Conservation (phyloP, 352 stramenopile genomes). For the Aphanomyces cochlioides region DNA sequence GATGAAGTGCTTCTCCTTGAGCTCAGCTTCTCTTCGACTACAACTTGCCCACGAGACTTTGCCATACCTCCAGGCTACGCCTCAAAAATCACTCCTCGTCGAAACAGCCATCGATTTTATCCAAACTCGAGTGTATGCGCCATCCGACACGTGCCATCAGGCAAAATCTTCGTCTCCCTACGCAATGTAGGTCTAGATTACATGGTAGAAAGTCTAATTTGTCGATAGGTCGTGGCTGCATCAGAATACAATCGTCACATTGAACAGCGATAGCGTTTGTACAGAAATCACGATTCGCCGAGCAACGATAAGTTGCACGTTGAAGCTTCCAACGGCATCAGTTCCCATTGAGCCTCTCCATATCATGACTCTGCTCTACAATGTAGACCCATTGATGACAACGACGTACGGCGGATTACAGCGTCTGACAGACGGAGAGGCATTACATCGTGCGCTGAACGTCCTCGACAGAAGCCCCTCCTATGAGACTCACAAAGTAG, state of each 20-base stretch:
- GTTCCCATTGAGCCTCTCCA: constrained; percentile 51
- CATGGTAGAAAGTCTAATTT: neutral
- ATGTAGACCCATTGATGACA: constrained; percentile 37
- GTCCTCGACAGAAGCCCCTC: constrained; percentile 77
- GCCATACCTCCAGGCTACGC: constrained; percentile 49
- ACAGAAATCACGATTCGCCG: constrained; percentile 50
- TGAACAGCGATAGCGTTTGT: constrained; percentile 32
- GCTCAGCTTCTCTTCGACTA: constrained; percentile 40
- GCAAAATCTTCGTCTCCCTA: neutral
- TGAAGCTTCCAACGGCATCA: constrained; percentile 35
- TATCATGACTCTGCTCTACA: constrained; percentile 83
- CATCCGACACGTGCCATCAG: neutral
- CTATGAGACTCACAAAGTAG: constrained; percentile 86
- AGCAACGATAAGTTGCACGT: constrained; percentile 51
- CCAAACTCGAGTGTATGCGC: constrained; percentile 40
- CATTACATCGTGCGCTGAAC: constrained; percentile 56
- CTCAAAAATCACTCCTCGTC: constrained; percentile 45
- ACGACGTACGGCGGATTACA: constrained; percentile 44
- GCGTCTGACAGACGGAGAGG: constrained; percentile 50
- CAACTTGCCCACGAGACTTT: constrained; percentile 47
- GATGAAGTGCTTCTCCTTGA: constrained; percentile 56
- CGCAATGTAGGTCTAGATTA: neutral
- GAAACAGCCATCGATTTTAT: constrained; percentile 76
- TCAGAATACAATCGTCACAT: constrained; percentile 50
- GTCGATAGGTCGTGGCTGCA: constrained; percentile 45